These are phyloP conservation scores for Odontarrhena argentea DNA, from an alignment of 345 rosid genomes.

Conservation along the genomic window DNA sequence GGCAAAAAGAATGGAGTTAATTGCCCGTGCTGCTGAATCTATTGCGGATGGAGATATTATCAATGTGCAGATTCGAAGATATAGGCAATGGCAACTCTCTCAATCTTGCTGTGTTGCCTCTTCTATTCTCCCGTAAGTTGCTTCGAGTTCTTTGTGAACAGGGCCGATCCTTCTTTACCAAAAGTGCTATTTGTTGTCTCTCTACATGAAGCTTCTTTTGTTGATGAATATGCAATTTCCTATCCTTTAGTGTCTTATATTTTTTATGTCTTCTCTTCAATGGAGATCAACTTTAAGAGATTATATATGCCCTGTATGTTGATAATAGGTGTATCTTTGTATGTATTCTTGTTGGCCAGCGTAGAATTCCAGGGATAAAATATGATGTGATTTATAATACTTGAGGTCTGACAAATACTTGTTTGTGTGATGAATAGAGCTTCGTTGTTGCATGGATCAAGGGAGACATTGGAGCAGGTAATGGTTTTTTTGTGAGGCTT, in stretches of 20 bases:
- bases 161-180: slow-evolving; percentile 13
- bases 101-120: slow-evolving; percentile 76
- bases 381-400: slow-evolving; percentile 21
- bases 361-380: slow-evolving; percentile 3
- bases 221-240: slow-evolving; percentile 16
- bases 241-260: slow-evolving; percentile 1
- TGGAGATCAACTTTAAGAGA: slow-evolving; percentile 2
- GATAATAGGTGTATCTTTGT: slow-evolving; percentile 18
- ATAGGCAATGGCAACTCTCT: slow-evolving; percentile 95
- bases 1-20: slow-evolving; percentile 66
- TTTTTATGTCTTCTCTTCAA: slow-evolving; percentile 18
- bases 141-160: slow-evolving; percentile 21
- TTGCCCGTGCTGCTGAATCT: slow-evolving; percentile 95
- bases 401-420: slow-evolving; percentile 25
- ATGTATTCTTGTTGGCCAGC: not conserved
- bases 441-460: slow-evolving; percentile 81
- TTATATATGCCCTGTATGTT: slow-evolving; percentile 15
- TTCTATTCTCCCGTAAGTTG: slow-evolving; percentile 86
- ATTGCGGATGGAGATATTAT: slow-evolving; percentile 87
- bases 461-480: slow-evolving; percentile 89
- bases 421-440: slow-evolving; percentile 56
- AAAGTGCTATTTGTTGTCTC: not conserved
- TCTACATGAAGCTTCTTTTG: slow-evolving; percentile 23
- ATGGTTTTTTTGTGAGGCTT: slow-evolving; percentile 27
- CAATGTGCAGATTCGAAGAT: slow-evolving; percentile 93